phyloP scores from a whole-genome alignment of 2,329 filamentous ascomycete genomes.

The Cladosporium sp. region DNA sequence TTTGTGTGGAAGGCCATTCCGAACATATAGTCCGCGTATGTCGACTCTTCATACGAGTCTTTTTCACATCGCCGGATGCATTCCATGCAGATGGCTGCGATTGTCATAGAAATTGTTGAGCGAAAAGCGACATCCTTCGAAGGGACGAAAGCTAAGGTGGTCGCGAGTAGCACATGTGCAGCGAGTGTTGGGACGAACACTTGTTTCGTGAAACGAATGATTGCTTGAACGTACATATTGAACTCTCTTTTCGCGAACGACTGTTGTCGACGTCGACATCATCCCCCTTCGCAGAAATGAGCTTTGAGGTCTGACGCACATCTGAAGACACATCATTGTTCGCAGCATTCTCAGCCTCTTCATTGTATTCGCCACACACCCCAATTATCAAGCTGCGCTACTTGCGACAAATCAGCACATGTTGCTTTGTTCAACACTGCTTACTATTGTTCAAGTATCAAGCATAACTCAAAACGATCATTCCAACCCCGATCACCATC shows the following conservation, averaged over 20 bases:
- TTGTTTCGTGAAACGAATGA: not conserved
- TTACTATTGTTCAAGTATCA: constrained; percentile 1
- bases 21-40: constrained; percentile 11
- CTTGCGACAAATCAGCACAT: not conserved
- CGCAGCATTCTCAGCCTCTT: not conserved
- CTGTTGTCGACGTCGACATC: not conserved
- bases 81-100: not conserved
- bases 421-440: not conserved
- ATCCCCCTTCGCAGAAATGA: not conserved
- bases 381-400: too few species aligned
- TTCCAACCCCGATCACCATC: not conserved
- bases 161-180: not conserved
- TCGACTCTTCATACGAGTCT: not conserved
- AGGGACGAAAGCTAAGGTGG: constrained; percentile 4
- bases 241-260: not conserved
- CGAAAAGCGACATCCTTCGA: not conserved
- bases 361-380: not conserved
- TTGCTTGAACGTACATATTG: not conserved
- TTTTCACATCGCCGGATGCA: not conserved
- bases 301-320: not conserved
- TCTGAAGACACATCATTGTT: not conserved
- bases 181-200: not conserved
- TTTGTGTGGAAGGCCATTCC: constrained; percentile 7
- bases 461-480: not conserved
- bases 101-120: not conserved